Evolutionary conservation across 2,329 filamentous ascomycete genomes (phyloP).

Genomic region (Anthostomella pinea): DNA sequence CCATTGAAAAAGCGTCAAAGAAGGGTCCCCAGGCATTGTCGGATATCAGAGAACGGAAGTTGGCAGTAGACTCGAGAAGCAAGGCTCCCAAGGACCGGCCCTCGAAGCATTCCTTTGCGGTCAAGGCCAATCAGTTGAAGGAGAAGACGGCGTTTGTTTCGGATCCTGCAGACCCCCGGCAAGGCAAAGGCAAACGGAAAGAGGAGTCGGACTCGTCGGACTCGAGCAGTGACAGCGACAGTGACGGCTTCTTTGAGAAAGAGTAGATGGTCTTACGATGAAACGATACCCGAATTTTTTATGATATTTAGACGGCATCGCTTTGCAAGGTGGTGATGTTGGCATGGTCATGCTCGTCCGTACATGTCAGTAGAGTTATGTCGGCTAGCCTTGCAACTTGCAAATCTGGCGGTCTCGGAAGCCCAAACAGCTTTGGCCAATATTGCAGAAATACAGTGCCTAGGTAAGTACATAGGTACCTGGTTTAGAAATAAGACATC

Average conservation of each 20-base stretch:
- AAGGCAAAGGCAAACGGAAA: conserved; percentile 32
- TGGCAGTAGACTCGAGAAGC: conserved; percentile 8
- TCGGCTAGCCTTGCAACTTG: too few relatives aligned
- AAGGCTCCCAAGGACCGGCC: conserved; percentile 8
- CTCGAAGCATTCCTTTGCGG: conserved; percentile 10
- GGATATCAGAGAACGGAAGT: conserved; percentile 29
- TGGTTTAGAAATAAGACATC: too few relatives aligned
- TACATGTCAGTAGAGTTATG: too few relatives aligned
- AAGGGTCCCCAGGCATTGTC: conserved; percentile 24
- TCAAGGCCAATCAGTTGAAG: conserved; percentile 11
- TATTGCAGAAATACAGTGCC: too few relatives aligned
- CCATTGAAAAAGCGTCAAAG: conserved; percentile 61
- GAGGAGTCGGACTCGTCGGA: conserved; percentile 33
- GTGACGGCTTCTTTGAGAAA: conserved; percentile 57
- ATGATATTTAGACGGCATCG: not conserved
- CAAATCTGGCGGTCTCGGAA: too few relatives aligned
- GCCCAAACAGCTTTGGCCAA: too few relatives aligned
- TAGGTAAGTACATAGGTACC: too few relatives aligned
- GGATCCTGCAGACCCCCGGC: conserved; percentile 10
- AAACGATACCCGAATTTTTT: conserved; percentile 21
- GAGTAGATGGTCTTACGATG: conserved; percentile 11
- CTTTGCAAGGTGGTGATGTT: not conserved
- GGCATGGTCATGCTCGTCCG: too few relatives aligned
- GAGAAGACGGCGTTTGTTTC: conserved; percentile 11
- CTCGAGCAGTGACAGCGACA: conserved; percentile 41